Base-by-base conservation (phyloP, 2,329 filamentous ascomycete species). In the Clarireedia monteithiana region DNA sequence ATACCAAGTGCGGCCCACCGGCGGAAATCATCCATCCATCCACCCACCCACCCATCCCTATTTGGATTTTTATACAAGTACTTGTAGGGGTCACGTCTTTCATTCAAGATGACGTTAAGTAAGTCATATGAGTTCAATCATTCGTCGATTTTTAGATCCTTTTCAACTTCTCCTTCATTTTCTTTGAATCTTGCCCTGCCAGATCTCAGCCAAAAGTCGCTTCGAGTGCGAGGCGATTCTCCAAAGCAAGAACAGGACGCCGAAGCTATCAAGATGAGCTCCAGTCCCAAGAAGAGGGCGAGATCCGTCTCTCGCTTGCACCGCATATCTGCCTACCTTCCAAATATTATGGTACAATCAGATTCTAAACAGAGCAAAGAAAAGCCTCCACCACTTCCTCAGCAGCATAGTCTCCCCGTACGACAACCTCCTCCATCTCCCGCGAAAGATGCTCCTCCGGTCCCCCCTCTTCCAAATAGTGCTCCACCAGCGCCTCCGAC, bases 291-390 rank as follows among this genome's bases (percentile, higher is more conserved):
- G 24, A 24, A 30, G n/a, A 54, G 52, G 42, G 30, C 52, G 45
- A 54, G 17, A 49, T 54, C 52, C 24, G 34, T 54, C 52, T 49
- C 52, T 17, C 52, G 51, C 51, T 53, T 53, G 51, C 52, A 48
- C 6, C 52, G 52, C 15, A 49, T 54, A 23, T 54, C 52, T 6
- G 52, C 52, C 12, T 54, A 49, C 40, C 14, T 54, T 24, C 52
- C 52, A 49, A 54, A 49, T 34, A 30, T 54, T 20, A 49, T 54
- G 48, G 14, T 23, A 34, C 44, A 54, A 12, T n/a, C 45, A 54
- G 52, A 54, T 40, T 54, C 52, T 54, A 54, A 54, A 40, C 39
- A 20, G 24, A 40, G 17, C 6, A 30, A 54, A 54, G 52, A 42
- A 49, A 54, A 54, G n/a, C 24, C 30, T 15, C 52, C 52, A 30